Base-by-base conservation (phyloP, 768 basidiomycete species). In the Pisolithus marmoratus region DNA sequence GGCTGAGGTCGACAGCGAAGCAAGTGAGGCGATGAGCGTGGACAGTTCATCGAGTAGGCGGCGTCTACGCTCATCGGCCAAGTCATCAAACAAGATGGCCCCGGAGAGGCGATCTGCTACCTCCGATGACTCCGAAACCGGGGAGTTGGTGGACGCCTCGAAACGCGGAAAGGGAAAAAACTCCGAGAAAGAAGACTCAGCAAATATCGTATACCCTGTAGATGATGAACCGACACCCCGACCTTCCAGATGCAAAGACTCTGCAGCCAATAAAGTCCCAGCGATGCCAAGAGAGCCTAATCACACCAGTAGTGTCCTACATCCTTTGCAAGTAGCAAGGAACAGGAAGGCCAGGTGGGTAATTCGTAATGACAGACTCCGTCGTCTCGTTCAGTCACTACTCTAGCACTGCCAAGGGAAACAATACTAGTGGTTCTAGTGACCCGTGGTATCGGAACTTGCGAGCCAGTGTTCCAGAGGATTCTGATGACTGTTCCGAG, bases 21-120 rank as follows among this genome's bases (percentile, higher is more conserved):
- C 60, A 24, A 62, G 66, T 29, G 62, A 70, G 22, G 57, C 53
- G 17, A 69, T 68, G 63, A 59, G 66, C 23, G 60, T 69, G 55
- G 66, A 64, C 43, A 54, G 58, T 37, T 45, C 29, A 24, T 27
- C 56, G 11, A 58, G 52, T 38, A 55, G 22, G 22, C 55, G 54
- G 20, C 44, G 58, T 5, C 23, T 48, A 11, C 53, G 58, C 8
- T 15, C n/a, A 11, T 14, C 41, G 4, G 14, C 14, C 23, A 58
- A 53, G 47, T 56, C 45, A 22, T 27, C 15, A 2, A 23, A 2
- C 8, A 24, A 20, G 20, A 15, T 20, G 2, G 20, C 3, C 22
- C 58, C 54, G 46, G 8, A 3, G 8, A 26, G 51, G 40, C 46
- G 41, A 42, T 19, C 29, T 38, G 23, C 40, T 9, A 8, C 12